phyloP scores from a whole-genome alignment of 768 basidiomycete species.

The Lactarius deliciosus region DNA sequence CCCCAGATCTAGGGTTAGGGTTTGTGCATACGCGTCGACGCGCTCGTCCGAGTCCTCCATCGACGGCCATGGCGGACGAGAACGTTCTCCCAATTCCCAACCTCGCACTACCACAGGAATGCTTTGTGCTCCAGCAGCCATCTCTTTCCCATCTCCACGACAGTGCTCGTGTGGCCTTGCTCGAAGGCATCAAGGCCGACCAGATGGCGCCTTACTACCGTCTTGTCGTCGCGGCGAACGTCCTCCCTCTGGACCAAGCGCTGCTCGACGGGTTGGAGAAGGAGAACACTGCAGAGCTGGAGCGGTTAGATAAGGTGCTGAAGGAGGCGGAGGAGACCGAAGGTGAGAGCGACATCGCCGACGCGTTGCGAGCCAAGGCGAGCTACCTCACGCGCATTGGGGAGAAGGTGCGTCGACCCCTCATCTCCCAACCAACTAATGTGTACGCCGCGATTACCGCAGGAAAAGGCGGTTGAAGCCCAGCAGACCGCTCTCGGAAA shows the following conservation, averaged over 20 bases:
- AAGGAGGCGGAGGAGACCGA: slow-evolving; percentile 87
- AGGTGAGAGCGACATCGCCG: slow-evolving; percentile 91
- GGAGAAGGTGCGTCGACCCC: slow-evolving; percentile 51
- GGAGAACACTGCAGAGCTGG: slow-evolving; percentile 70
- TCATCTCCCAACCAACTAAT: too few species aligned
- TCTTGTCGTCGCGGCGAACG: slow-evolving; percentile 50
- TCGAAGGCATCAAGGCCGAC: slow-evolving; percentile 77
- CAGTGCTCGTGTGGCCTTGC: slow-evolving; percentile 58
- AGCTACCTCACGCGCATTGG: slow-evolving; percentile 87
- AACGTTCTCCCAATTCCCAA: slow-evolving; percentile 85
- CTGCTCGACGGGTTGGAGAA: slow-evolving; percentile 61
- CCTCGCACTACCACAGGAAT: slow-evolving; percentile 73
- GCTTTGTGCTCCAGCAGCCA: slow-evolving; percentile 69
- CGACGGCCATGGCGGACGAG: slow-evolving; percentile 74
- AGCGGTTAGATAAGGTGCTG: slow-evolving; percentile 71
- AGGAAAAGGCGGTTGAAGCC: slow-evolving; percentile 83
- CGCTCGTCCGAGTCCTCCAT: slow-evolving; percentile 1
- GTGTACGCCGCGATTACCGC: background rate
- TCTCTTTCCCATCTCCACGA: slow-evolving; percentile 63
- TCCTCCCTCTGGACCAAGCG: slow-evolving; percentile 50
- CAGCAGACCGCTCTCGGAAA: slow-evolving; percentile 85
- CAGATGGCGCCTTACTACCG: slow-evolving; percentile 88
- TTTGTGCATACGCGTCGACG: slow-evolving; percentile 28
- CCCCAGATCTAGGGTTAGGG: slow-evolving; percentile 25
- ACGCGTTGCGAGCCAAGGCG: slow-evolving; percentile 80